These are phyloP conservation scores for Kodamaea plutei DNA, from an alignment of 1,139 yeast species.

Conservation along the genomic window DNA sequence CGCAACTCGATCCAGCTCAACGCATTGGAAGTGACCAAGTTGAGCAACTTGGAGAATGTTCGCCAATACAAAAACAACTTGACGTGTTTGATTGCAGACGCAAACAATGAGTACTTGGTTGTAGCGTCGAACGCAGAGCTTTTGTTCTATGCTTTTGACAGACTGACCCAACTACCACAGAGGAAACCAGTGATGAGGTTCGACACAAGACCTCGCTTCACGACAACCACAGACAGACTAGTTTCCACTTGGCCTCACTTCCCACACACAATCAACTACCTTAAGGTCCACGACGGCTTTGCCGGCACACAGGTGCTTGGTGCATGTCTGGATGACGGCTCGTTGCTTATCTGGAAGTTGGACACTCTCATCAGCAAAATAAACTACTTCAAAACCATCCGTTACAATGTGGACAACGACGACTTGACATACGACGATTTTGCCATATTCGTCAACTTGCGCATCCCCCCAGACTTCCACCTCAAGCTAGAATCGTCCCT, in stretches of 20 bases:
- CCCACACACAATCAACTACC: constrained; percentile 56
- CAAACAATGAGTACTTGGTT: constrained; percentile 20
- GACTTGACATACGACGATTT: constrained; percentile 3
- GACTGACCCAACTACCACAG: constrained; percentile 21
- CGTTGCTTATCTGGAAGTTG: constrained; percentile 42
- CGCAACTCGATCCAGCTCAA: constrained; percentile 23
- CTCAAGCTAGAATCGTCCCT: constrained; percentile 46
- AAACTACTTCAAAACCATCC: background rate
- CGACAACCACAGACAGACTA: constrained; percentile 32
- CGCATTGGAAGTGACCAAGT: constrained; percentile 20
- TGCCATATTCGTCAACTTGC: constrained; percentile 6
- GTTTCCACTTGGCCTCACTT: constrained; percentile 46
- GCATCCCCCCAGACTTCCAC: constrained; percentile 31
- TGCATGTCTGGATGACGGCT: constrained; percentile 57
- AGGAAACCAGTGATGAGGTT: constrained; percentile 25
- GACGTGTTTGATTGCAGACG: constrained; percentile 9
- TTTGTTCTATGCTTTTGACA: constrained; percentile 25
- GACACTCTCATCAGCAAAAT: constrained; percentile 22
- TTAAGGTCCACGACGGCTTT: constrained; percentile 24
- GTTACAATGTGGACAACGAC: background rate
- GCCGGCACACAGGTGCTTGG: constrained; percentile 35
- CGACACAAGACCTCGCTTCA: constrained; percentile 38
- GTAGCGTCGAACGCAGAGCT: constrained; percentile 30
- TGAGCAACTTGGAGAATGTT: constrained; percentile 17
- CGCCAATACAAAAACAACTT: constrained; percentile 36